phyloP scores from a whole-genome alignment of 1,139 yeast genomes.

The Yamadazyma diospyri region DNA sequence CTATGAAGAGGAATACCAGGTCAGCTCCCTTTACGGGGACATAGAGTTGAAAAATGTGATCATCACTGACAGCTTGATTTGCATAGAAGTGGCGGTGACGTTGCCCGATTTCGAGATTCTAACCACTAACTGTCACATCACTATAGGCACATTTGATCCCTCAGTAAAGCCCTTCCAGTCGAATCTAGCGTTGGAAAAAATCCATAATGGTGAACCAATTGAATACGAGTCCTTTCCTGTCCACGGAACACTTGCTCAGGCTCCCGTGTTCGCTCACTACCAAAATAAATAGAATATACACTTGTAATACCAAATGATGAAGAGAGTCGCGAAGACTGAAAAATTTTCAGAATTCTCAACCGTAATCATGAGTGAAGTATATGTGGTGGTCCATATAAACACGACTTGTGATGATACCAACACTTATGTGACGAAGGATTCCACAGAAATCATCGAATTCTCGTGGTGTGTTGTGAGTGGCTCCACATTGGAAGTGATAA shows the following conservation, averaged over 20 bases:
- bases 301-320: too few relatives aligned
- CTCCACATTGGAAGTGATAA: conserved; percentile 29
- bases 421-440: conserved; percentile 56
- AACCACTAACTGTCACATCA: conserved; percentile 64
- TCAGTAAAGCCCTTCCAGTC: conserved; percentile 46
- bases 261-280: conserved; percentile 8
- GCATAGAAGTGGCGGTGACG: conserved; percentile 49
- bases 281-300: background rate
- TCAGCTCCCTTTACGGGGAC: conserved; percentile 26
- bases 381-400: conserved; percentile 59
- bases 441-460: conserved; percentile 63
- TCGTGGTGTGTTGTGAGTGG: conserved; percentile 57
- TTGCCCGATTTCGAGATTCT: conserved; percentile 24
- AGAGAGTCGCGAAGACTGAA: conserved; percentile 1
- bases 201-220: conserved; percentile 4
- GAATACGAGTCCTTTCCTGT: conserved; percentile 2
- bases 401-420: conserved; percentile 70
- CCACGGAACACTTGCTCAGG: conserved; percentile 1
- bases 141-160: conserved; percentile 59
- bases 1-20: conserved; percentile 9
- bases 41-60: conserved; percentile 45
- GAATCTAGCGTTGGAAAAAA: conserved; percentile 20
- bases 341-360: conserved; percentile 3
- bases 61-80: conserved; percentile 47
- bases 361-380: conserved; percentile 58